Percentiles rank a stretch among this genome's conserved stretches.
These are phyloP conservation scores for Santalum album DNA, from an alignment of 164 flowering plant species.

Conservation along the genomic window DNA sequence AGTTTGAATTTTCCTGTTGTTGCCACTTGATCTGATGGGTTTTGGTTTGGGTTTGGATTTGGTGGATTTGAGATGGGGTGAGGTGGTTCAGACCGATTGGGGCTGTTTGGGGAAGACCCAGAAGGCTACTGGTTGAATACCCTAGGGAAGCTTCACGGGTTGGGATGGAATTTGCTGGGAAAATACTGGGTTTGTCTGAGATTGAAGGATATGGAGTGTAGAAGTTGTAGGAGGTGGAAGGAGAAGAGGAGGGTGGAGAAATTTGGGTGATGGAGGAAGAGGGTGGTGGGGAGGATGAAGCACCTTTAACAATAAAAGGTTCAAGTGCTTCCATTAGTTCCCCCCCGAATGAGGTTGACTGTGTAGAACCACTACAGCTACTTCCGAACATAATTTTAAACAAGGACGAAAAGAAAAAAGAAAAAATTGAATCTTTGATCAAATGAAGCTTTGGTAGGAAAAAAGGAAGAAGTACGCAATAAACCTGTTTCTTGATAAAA, in stretches of 20 bases:
- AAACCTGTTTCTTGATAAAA: too few relatives aligned
- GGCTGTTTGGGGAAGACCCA: slow-evolving; percentile 22
- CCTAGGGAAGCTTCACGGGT: slow-evolving; percentile 28
- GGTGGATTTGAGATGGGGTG: slow-evolving; percentile 45
- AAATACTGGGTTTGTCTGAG: slow-evolving; percentile 11
- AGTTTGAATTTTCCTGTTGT: slow-evolving; percentile 8
- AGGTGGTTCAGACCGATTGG: slow-evolving; percentile 47
- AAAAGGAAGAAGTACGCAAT: too few relatives aligned
- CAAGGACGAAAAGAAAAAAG: too few relatives aligned
- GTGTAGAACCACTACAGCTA: too few relatives aligned
- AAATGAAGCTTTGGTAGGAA: too few relatives aligned
- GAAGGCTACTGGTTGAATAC: slow-evolving; percentile 14
- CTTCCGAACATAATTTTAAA: too few relatives aligned
- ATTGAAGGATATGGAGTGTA: slow-evolving; percentile 7
- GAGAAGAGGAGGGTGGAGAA: slow-evolving; percentile 15
- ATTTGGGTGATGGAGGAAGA: slow-evolving; percentile 6
- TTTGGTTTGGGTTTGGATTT: slow-evolving; percentile 51
- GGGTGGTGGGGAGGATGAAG: not conserved
- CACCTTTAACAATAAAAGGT: too few relatives aligned
- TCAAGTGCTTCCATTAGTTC: too few relatives aligned
- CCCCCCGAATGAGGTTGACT: too few relatives aligned
- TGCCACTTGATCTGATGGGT: not conserved
- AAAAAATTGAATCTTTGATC: too few relatives aligned
- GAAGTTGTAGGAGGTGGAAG: not conserved
- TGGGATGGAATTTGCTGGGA: slow-evolving; percentile 16